These are phyloP conservation scores for Sambucus nigra DNA, from an alignment of 129 eudicot genomes.

Conservation along the genomic window DNA sequence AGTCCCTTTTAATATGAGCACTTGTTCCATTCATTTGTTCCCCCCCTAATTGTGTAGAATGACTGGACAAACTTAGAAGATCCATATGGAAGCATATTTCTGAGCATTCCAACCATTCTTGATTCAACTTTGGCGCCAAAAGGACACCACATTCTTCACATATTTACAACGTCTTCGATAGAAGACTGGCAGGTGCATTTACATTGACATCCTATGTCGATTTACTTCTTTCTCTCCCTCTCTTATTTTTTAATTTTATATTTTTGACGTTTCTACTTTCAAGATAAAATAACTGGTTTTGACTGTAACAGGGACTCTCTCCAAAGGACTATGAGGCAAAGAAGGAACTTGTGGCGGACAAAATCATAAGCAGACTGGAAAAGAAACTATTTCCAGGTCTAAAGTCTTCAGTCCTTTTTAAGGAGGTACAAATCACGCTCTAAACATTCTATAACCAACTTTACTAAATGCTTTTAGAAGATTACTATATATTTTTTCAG, in stretches of 20 bases:
- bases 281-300: neutral
- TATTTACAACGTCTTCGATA: slow-evolving; percentile 86
- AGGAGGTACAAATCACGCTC: slow-evolving; percentile 46
- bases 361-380: slow-evolving; percentile 81
- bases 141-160: slow-evolving; percentile 95
- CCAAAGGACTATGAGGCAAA: slow-evolving; percentile 63
- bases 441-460: neutral
- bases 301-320: slow-evolving; percentile 53
- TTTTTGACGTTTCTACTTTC: neutral
- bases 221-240: neutral
- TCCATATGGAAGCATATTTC: slow-evolving; percentile 93
- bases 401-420: slow-evolving; percentile 63
- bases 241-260: neutral
- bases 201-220: neutral
- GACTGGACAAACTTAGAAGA: slow-evolving; percentile 78
- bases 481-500: no score
- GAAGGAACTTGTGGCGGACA: slow-evolving; percentile 85
- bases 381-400: slow-evolving; percentile 90
- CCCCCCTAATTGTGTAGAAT: slow-evolving; percentile 29
- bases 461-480: neutral
- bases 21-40: neutral
- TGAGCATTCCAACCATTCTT: slow-evolving; percentile 94
- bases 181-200: slow-evolving; percentile 90
- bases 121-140: slow-evolving; percentile 93
- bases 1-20: no score